Evolutionary conservation across 805 yeast species (phyloP).

Genomic region (Pichia ethanolica): DNA sequence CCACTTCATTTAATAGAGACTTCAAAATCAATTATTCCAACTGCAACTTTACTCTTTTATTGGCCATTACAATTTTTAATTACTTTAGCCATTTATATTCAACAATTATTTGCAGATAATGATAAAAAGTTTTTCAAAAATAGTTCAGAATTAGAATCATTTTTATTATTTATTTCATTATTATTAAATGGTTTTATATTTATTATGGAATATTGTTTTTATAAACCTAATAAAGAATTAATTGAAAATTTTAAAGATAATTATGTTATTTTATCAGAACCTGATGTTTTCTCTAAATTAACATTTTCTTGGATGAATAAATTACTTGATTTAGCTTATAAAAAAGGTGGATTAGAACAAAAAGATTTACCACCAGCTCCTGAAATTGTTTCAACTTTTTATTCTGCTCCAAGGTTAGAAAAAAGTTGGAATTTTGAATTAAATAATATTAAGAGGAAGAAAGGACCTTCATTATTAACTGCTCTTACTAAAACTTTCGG

Average conservation of each 20-base stretch:
- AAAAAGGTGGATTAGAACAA: constrained; percentile 28
- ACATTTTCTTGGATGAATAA: constrained; percentile 90
- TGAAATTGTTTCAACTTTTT: constrained; percentile 27
- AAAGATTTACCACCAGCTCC: constrained; percentile 39
- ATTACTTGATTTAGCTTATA: constrained; percentile 65
- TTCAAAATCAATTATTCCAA: constrained; percentile 31
- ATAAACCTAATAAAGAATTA: constrained; percentile 34
- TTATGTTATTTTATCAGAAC: constrained; percentile 17
- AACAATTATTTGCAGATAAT: constrained; percentile 25
- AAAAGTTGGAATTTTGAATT: constrained; percentile 27
- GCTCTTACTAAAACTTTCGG: constrained; percentile 36
- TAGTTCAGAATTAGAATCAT: constrained; percentile 1
- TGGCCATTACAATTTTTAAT: constrained; percentile 30
- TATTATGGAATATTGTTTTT: constrained; percentile 31
- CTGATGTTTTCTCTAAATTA: constrained; percentile 66
- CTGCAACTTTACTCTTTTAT: constrained; percentile 32
- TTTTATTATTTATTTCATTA: constrained; percentile 25
- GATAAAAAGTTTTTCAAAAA: constrained; percentile 11
- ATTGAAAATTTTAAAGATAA: constrained; percentile 27
- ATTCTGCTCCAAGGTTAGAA: constrained; percentile 25
- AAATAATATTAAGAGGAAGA: constrained; percentile 9
- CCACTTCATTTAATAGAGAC: constrained; percentile 42
- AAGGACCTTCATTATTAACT: constrained; percentile 22
- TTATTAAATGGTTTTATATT: constrained; percentile 28
- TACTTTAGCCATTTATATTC: constrained; percentile 12